phyloP scores from a whole-genome alignment of 768 basidiomycete genomes.

The Harrya chromipes region DNA sequence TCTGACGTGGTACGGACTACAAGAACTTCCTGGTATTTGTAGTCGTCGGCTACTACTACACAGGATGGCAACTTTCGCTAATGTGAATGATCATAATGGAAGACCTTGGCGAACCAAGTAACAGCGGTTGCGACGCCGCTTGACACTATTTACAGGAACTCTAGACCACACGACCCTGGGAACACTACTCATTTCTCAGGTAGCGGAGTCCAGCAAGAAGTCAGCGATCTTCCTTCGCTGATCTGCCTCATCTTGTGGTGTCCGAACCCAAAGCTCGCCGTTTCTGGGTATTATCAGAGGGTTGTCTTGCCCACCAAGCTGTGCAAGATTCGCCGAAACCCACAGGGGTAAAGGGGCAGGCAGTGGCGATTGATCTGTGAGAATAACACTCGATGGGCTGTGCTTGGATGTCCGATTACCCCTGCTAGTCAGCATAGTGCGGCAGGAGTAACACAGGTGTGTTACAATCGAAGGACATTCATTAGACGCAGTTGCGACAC shows the following conservation, averaged over 20 bases:
- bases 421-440: constrained; percentile 56
- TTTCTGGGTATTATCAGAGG: neutral
- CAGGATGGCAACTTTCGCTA: neutral
- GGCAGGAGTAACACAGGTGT: constrained; percentile 61
- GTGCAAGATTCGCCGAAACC: constrained; percentile 21
- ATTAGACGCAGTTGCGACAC: neutral
- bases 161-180: neutral
- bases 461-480: constrained; percentile 33
- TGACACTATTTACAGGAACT: neutral
- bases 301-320: constrained; percentile 1
- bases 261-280: constrained; percentile 32
- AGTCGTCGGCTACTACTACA: constrained; percentile 28
- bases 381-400: neutral
- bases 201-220: constrained; percentile 35
- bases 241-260: constrained; percentile 30
- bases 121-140: neutral
- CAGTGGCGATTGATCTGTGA: constrained; percentile 7
- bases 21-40: constrained; percentile 24
- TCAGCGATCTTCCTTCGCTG: constrained; percentile 39
- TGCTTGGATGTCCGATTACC: constrained; percentile 42
- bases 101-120: constrained; percentile 1
- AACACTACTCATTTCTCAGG: constrained; percentile 4
- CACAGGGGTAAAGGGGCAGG: constrained; percentile 31
- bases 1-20: neutral
- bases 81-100: constrained; percentile 3